Conservation (phyloP, 148 eudicot species). For the Oxyria digyna region DNA sequence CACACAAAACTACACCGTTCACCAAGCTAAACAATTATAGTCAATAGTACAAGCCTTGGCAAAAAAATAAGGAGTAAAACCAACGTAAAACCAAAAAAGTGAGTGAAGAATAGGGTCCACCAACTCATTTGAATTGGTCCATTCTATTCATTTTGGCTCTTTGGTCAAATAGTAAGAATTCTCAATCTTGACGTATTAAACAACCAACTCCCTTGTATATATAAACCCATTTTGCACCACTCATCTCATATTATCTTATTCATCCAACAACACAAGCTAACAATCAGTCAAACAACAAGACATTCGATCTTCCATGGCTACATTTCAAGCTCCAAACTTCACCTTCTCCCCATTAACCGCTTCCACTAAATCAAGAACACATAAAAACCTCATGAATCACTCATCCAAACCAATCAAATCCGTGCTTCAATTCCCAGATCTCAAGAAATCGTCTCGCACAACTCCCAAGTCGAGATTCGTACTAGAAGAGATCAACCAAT, state of each 20-base stretch:
- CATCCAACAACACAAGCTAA: too few species aligned
- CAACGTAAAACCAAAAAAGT: too few species aligned
- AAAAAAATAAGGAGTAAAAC: too few species aligned
- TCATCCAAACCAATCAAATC: not conserved
- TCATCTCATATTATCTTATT: not conserved
- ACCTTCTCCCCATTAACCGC: not conserved
- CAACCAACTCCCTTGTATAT: not conserved
- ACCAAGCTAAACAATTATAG: too few species aligned
- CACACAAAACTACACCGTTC: too few species aligned
- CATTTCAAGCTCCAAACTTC: conserved; percentile 4
- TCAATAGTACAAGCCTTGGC: too few species aligned
- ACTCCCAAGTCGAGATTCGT: not conserved
- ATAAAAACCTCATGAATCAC: too few species aligned
- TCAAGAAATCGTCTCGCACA: not conserved
- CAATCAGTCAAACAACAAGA: not conserved
- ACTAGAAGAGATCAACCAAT: not conserved
- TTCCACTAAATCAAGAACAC: not conserved
- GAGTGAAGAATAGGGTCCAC: too few species aligned
- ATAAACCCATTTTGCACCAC: too few species aligned
- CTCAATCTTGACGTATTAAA: not conserved
- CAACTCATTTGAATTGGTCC: not conserved
- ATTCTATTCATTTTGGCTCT: not conserved
- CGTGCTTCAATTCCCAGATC: not conserved
- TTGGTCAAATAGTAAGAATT: not conserved
- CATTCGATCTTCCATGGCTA: conserved; percentile 1